Evolutionary conservation across 1,139 yeast species (phyloP), one percentile per base, ranked within the genome.

Genomic region (Yamadazyma taylorii): DNA sequence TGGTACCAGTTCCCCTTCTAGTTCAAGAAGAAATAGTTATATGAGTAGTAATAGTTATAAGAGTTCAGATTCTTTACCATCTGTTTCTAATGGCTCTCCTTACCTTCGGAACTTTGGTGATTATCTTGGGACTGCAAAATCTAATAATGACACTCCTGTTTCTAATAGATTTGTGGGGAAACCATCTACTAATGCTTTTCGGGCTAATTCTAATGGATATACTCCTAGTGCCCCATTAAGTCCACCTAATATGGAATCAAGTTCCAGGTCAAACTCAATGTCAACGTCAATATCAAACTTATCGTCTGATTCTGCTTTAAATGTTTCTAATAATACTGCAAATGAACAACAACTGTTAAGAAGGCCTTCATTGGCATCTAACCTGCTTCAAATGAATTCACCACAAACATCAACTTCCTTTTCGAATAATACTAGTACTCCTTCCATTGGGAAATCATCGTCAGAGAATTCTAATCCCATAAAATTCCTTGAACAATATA

Each of bases 31-130:
- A 24, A 45, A 42, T 21, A 47, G 50, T 28, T 38, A 28, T 19
- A 33, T 36, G 21, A 30, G 29, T 12, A 16, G 24, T 23, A 32
- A 24, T 33, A 35, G 24, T 17, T 30, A 33, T 30, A 36, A 35
- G 14, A 24, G 38, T 16, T 15, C 38, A 6, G 39, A 38, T 9
- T 32, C 47, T 3, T 15, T 37, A 9, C 14, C 35, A 3, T 27
- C 50, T 3, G 33, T 35, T 5, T 21, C 43, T 2, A 41, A 29
- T 22, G 40, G 39, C 9, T 54, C 66, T 3, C 61, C 61, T 2
- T 71, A 71, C 41, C 48, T 69, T 27, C 60, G 56, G 37, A 65
- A 59, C 34, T 69, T 70, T 45, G 65, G 65, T 14, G 75, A 69
- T 21, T 70, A 69, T 37, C 50, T 71, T 24, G 58, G 69, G 0